Evolutionary conservation across 768 basidiomycete genomes (phyloP), one percentile per base, ranked within the genome.

Genomic region (Cyclocybe aegerita): DNA sequence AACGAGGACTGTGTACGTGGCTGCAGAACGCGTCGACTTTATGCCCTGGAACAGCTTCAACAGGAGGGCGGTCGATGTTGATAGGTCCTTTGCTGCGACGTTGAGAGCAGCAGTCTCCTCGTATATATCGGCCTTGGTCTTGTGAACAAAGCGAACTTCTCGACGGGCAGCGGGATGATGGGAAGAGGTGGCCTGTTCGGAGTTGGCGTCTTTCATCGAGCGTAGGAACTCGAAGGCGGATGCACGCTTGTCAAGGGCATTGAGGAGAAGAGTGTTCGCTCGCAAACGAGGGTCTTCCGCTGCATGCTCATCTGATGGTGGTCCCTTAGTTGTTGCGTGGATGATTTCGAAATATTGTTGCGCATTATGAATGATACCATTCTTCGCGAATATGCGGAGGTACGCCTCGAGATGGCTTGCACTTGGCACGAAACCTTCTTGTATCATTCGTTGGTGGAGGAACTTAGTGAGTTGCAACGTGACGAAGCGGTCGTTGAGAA

Each of bases 1-100:
- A 36, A 88, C 71, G 50, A 83, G 64, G 29, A 81, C 65, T 14
- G 81, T 83, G 57, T 83, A 78, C 0, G 82, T 75, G 0, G 69
- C 75, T 9, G 73, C 65, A 2, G 72, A 79, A 0, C 78, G 74
- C 23, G 64, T 66, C 16, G 77, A 65, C 14, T 60, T 47, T 15
- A 61, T 42, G 6, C 46, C 63, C 14, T 68, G 52, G 55, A 78
- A 79, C 23, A 76, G 60, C 0, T 59, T 50, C 23, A 79, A 55
- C 12, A 83, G 67, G 8, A 52, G 57, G 32, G 58, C 39, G 1
- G 70, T 55, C 14, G 70, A 55, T 32, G 70, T 66, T 0, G 49
- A 32, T 3, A 50, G 60, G 53, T 83, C 79, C 32, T 67, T 67
- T 7, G 75, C 69, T 1, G 72, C 70, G n/a, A 79, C 70, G 39